phyloP scores from a whole-genome alignment of 176 grass and related monocot genomes.

The Paspalum notatum region DNA sequence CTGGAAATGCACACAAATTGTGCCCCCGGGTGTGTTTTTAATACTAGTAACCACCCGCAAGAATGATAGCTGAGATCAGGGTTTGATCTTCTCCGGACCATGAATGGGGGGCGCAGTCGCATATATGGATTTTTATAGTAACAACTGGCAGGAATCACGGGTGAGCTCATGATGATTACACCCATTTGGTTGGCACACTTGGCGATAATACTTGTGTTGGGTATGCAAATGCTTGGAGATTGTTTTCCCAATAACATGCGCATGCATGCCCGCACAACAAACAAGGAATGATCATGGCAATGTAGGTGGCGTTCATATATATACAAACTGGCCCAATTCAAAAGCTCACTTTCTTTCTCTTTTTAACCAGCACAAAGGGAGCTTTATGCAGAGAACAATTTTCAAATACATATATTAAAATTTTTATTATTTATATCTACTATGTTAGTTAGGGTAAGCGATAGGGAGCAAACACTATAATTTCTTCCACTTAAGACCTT shows the following conservation, averaged over 20 bases:
- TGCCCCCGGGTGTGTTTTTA: background rate
- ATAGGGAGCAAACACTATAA: too few relatives aligned
- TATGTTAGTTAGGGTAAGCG: too few relatives aligned
- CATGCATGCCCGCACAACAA: background rate
- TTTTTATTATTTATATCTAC: too few relatives aligned
- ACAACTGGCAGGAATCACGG: conserved; percentile 19
- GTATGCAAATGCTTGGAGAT: background rate
- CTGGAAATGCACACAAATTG: background rate
- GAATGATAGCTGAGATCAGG: conserved; percentile 29
- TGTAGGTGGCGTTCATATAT: background rate
- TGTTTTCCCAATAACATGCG: background rate
- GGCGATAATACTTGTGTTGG: conserved; percentile 5
- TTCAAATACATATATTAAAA: too few relatives aligned
- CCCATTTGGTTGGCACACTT: conserved; percentile 20
- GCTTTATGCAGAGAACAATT: too few relatives aligned
- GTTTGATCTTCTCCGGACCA: background rate
- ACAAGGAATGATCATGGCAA: background rate
- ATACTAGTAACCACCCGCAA: background rate
- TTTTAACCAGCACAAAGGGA: too few relatives aligned
- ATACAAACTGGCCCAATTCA: background rate
- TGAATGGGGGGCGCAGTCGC: conserved; percentile 1
- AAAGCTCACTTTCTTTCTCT: background rate
- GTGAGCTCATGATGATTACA: conserved; percentile 37
- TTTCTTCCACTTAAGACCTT: too few relatives aligned
- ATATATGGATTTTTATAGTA: conserved; percentile 23